A percentile compares a stretch with the other conserved stretches of the same genome.
Evolutionary conservation across 164 flowering plant species (phyloP).

Genomic region (Warburgia ugandensis): DNA sequence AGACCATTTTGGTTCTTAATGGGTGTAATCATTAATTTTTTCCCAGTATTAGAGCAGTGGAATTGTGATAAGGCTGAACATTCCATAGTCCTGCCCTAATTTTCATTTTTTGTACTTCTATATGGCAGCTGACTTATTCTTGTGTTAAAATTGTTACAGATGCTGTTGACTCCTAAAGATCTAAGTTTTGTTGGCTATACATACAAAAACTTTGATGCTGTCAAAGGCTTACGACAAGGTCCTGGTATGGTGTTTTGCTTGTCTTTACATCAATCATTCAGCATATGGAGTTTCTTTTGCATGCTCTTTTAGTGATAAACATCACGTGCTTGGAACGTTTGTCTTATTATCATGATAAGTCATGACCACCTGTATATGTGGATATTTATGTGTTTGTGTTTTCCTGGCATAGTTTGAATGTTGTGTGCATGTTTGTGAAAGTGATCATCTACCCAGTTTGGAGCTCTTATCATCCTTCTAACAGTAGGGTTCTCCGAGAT

Average conservation of each 20-base stretch:
- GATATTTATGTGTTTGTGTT: neutral
- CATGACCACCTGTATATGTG: no score
- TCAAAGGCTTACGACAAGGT: constrained; percentile 43
- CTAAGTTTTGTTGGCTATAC: constrained; percentile 87
- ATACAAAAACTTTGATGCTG: constrained; percentile 76
- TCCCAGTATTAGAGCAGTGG: neutral
- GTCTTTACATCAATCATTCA: no score
- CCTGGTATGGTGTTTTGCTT: constrained; percentile 26
- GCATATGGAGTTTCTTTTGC: neutral
- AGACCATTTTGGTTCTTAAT: no score
- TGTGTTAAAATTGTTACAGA: constrained; percentile 25
- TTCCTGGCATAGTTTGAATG: neutral
- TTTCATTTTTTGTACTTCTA: no score
- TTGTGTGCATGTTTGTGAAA: neutral
- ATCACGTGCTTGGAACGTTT: neutral
- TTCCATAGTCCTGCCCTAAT: neutral
- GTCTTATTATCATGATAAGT: no score
- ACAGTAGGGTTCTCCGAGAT: no score
- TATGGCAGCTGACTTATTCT: neutral
- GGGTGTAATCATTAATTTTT: no score
- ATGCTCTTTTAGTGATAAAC: neutral
- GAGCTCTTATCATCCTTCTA: no score
- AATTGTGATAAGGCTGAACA: neutral
- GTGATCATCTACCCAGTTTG: no score
- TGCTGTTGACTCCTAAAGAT: constrained; percentile 55